Base-by-base conservation (phyloP, 371 early-diverging fungal genomes). In the Syncephalastrum racemosum region DNA sequence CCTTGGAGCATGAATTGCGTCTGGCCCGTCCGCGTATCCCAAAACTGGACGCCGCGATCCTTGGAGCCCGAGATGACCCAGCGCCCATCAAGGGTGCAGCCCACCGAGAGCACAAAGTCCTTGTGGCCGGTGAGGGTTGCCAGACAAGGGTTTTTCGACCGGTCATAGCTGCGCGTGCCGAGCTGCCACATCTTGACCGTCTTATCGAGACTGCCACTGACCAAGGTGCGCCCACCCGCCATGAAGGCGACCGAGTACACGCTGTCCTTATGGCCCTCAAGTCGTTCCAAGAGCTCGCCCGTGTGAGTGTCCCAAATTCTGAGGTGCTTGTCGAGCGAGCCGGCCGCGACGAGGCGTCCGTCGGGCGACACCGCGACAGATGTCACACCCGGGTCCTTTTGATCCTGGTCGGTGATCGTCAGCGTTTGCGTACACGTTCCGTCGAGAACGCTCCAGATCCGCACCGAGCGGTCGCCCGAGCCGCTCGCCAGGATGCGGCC, bases 21-120 rank as follows among this genome's bases (percentile, higher is more conserved):
- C 53, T 86, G 83, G 20, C 82, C 85, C 4, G 85, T 85, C 42
- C 77, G 78, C 22, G 91, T 92, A 76, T 96, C 96, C 97, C 97
- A 97, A 71, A 98, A 93, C 53, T 92, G 91, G 46, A 97, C 96
- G 23, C 89, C 86, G 48, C 97, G 89, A 70, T 98, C 98, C 70
- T 98, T 98, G 63, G 90, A 90, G 13, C 95, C 97, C 48, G 92
- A 90, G 5, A 97, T 91, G 25, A 96, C 87, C 95, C 95, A 96
- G 66, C 90, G 91, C 49, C 91, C 93, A 66, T 91, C 86, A 12
- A 94, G 91, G 40, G 95, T 90, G 50, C 90, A 94, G 0, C 95
- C 98, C 19, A 99, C 96, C 0, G 94, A 92, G 18, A 98, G 81
- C 6, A 99, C 98, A 86, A 95, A 97, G 77, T 99, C 99, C 81